Percentiles rank a stretch among this genome's conserved stretches.
Conservation (phyloP, 371 early-diverging fungal species). For the Mortierella sp. region DNA sequence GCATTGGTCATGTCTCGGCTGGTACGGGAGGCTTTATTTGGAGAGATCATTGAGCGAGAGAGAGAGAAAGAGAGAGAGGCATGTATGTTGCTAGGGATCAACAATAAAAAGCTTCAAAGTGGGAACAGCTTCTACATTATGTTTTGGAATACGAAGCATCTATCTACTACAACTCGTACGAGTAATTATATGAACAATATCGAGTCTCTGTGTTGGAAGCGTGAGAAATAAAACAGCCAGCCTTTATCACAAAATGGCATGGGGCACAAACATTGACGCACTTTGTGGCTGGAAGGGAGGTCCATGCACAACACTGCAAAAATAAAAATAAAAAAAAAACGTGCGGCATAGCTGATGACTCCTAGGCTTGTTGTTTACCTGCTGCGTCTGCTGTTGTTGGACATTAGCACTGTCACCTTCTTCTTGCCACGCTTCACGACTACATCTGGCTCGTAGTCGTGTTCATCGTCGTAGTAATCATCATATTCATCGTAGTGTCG, state of each 20-base stretch:
- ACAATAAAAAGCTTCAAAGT: background rate
- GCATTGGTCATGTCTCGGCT: conserved; percentile 14
- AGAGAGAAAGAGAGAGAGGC: background rate
- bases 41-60: background rate
- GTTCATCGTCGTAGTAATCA: conserved; percentile 46
- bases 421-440: conserved; percentile 56
- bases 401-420: conserved; percentile 44
- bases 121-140: too few relatives aligned
- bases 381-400: conserved; percentile 40
- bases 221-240: background rate
- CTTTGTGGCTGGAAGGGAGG: background rate
- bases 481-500: conserved; percentile 44
- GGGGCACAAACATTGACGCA: too few relatives aligned
- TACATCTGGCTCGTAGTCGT: conserved; percentile 46
- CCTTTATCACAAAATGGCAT: background rate
- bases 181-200: background rate
- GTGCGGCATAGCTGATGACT: too few relatives aligned
- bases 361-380: background rate
- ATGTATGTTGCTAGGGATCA: background rate
- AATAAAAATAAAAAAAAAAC: too few relatives aligned
- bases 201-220: background rate
- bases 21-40: background rate
- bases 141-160: background rate
- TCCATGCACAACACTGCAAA: background rate
- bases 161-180: background rate